Percentiles rank a stretch among this genome's conserved stretches.
These are phyloP conservation scores for Xylaria sp. DNA, from an alignment of 2,329 filamentous ascomycete species.

Conservation along the genomic window DNA sequence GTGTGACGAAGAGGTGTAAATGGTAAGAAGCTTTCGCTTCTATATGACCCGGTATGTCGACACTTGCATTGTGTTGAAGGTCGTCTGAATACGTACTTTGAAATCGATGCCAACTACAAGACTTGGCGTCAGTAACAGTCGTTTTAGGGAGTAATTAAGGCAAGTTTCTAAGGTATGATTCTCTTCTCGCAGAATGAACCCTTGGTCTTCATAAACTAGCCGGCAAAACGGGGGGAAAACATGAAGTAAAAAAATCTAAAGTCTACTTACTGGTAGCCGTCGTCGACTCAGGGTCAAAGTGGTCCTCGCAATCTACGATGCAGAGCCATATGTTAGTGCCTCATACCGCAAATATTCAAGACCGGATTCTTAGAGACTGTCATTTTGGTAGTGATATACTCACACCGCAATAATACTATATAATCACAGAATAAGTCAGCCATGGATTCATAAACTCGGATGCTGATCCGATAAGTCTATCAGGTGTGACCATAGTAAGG, in stretches of 20 bases:
- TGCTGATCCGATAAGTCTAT: not conserved
- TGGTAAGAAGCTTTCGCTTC: not conserved
- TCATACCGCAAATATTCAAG: not conserved
- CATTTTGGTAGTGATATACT: conserved; percentile 13
- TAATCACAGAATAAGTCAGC: conserved; percentile 21
- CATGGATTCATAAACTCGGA: conserved; percentile 12
- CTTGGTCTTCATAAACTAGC: not conserved
- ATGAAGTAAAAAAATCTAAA: not conserved
- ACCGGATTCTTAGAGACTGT: not conserved
- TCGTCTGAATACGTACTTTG: conserved; percentile 53
- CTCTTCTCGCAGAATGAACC: not conserved
- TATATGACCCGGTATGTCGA: not conserved
- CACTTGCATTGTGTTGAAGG: not conserved
- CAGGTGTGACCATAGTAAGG: not conserved
- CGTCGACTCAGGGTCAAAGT: conserved; percentile 65
- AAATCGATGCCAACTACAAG: conserved; percentile 63
- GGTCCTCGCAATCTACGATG: conserved; percentile 61
- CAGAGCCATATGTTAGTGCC: conserved; percentile 16
- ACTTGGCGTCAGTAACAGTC: not conserved
- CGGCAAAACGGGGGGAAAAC: no score
- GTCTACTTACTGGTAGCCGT: conserved; percentile 58
- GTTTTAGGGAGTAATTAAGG: not conserved
- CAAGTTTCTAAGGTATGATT: no score
- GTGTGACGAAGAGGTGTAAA: not conserved
- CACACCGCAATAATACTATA: conserved; percentile 62